Base-by-base conservation (phyloP, 129 eudicot genomes). In the Flaveria brownii region DNA sequence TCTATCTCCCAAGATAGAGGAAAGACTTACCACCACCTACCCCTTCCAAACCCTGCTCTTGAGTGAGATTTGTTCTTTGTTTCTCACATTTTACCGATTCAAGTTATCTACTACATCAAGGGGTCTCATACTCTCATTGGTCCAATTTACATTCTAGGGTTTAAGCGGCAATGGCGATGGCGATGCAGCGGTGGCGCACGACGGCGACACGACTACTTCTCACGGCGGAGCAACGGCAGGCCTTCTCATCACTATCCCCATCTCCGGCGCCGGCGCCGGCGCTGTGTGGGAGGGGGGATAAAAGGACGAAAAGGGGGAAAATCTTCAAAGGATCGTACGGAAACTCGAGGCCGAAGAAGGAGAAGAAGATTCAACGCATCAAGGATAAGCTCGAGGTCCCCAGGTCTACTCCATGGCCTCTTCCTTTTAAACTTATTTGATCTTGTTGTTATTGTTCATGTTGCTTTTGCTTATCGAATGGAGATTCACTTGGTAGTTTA, bases 401-500 rank as follows among this genome's bases (percentile, higher is more conserved):
- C 76, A 91, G 97, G 88, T 95, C 99, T 23, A 95, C 97, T 51
- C 99, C 99, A 50, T 95, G 97, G 99, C 97, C 99, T 73, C 96
- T 95, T 17, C 97, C 99, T 77, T 95, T 95, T 79, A 95, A 91
- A 74, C 94, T 95, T 73, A 86, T 89, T 41, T 91, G 68, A 80
- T 42, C 56, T 54, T 41, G 5, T 30, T 6, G 4, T 9, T 26
- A n/a, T 4, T 51, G 41, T 18, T 36, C 12, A 7, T 26, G 60
- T 61, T 72, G 69, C 22, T 75, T 36, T 36, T 36, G 41, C 41
- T 36, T 36, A 36, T 33, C 41, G 1, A 36, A 36, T 36, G 41
- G 41, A 5, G 41, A 36, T 36, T 36, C 41, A 36, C 7, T 36
- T 36, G 41, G 14, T 45, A 60, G 78, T 23, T 73, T 62, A 46